Evolutionary conservation across 305 asterid species (phyloP).

Genomic region (Fraxinus velutina): DNA sequence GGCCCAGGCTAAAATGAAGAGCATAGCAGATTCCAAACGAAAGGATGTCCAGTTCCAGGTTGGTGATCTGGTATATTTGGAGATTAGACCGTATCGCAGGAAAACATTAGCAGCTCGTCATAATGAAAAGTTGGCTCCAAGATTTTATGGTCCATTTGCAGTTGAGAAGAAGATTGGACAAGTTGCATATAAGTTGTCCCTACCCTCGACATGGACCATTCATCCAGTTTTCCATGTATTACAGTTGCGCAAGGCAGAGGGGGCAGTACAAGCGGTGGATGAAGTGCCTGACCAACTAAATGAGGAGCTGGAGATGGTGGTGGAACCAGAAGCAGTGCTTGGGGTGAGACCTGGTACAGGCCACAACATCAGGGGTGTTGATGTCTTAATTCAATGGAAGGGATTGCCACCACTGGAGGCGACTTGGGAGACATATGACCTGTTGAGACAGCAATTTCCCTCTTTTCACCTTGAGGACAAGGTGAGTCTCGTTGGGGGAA

Average conservation of each 20-base stretch:
- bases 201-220: background rate
- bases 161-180: background rate
- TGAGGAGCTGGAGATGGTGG: background rate
- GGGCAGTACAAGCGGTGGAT: background rate
- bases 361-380: too few species aligned
- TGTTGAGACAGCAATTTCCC: too few species aligned
- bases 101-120: background rate
- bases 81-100: background rate
- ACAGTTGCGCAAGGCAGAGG: background rate
- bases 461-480: too few species aligned
- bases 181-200: background rate
- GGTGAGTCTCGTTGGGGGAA: too few species aligned
- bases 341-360: too few species aligned
- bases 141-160: background rate
- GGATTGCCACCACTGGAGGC: too few species aligned
- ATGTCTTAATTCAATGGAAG: too few species aligned
- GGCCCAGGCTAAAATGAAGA: background rate
- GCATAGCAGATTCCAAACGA: background rate
- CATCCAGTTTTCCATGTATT: background rate
- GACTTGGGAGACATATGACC: too few species aligned
- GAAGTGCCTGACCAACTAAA: background rate
- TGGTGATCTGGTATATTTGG: background rate
- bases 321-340: too few species aligned
- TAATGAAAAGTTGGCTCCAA: background rate
- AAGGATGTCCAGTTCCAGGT: background rate